Evolutionary conservation across 2,329 filamentous ascomycete species (phyloP).

Genomic region (Neofusicoccum umdonicola): DNA sequence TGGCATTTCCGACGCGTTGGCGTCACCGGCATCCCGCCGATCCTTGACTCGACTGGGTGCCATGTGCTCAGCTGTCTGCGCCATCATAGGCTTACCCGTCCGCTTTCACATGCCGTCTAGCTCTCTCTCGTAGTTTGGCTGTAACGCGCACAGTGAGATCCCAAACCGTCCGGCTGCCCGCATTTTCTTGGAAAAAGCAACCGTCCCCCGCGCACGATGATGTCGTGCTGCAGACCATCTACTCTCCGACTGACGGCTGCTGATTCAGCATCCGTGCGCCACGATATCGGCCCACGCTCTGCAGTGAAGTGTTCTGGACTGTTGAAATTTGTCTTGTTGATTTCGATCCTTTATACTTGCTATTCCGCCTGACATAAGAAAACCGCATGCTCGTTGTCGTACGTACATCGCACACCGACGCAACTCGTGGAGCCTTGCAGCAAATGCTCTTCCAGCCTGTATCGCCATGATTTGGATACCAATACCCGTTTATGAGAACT

Average conservation of each 20-base stretch:
- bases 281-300: neutral
- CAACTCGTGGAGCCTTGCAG: neutral
- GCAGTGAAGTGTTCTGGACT: neutral
- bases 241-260: neutral
- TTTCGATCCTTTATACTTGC: neutral
- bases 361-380: neutral
- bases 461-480: neutral
- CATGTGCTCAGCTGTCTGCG: neutral
- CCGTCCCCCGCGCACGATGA: neutral
- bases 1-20: slow-evolving; percentile 17
- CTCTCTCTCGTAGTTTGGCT: neutral
- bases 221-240: neutral
- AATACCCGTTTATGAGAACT: neutral
- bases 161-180: neutral
- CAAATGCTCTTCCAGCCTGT: neutral
- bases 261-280: neutral
- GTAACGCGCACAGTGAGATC: neutral
- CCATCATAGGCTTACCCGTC: neutral
- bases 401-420: neutral
- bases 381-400: slow-evolving; percentile 1
- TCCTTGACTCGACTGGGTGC: neutral
- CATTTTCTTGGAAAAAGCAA: neutral
- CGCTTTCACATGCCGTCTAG: neutral
- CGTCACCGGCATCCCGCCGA: slow-evolving; percentile 2
- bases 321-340: neutral